Conservation (phyloP, 2,329 filamentous ascomycete genomes). For the Xylariaceae sp. region DNA sequence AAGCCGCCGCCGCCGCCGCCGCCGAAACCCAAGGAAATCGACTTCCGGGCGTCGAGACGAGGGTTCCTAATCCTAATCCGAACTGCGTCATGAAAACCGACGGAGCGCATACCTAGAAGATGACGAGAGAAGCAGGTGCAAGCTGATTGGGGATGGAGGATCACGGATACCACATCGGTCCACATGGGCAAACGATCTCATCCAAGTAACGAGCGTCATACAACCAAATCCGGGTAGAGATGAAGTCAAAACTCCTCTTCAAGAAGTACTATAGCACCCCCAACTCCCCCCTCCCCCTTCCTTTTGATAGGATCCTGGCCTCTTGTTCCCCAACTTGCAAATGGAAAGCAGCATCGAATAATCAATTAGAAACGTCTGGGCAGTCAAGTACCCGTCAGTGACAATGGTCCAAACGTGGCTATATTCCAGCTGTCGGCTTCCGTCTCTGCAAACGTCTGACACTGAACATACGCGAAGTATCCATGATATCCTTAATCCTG, state of each 20-base stretch:
- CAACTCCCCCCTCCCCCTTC: too few relatives aligned
- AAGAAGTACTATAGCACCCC: conserved; percentile 11
- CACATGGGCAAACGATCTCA: conserved; percentile 21
- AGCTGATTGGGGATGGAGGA: not conserved
- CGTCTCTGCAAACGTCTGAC: too few relatives aligned
- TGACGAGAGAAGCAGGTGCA: conserved; percentile 42
- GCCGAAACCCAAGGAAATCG: conserved; percentile 28
- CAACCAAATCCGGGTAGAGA: conserved; percentile 25
- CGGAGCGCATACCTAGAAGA: conserved; percentile 42
- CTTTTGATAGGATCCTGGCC: too few relatives aligned
- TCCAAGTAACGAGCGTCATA: conserved; percentile 26
- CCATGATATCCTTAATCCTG: too few relatives aligned
- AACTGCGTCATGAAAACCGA: conserved; percentile 41
- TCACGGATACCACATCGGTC: not conserved
- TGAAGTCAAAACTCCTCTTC: conserved; percentile 23
- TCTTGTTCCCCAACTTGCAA: too few relatives aligned
- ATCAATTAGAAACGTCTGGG: too few relatives aligned
- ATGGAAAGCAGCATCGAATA: too few relatives aligned
- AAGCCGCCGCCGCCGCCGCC: conserved; percentile 25
- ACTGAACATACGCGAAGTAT: too few relatives aligned
- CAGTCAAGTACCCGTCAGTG: too few relatives aligned
- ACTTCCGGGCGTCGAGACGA: conserved; percentile 17
- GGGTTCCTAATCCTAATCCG: conserved; percentile 40
- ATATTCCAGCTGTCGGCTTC: too few relatives aligned
- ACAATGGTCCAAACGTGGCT: too few relatives aligned